Evolutionary conservation across 495 filamentous ascomycete genomes (phyloP), one percentile per base, ranked within the genome.

Genomic region (Pseudotulostoma volvatum): DNA sequence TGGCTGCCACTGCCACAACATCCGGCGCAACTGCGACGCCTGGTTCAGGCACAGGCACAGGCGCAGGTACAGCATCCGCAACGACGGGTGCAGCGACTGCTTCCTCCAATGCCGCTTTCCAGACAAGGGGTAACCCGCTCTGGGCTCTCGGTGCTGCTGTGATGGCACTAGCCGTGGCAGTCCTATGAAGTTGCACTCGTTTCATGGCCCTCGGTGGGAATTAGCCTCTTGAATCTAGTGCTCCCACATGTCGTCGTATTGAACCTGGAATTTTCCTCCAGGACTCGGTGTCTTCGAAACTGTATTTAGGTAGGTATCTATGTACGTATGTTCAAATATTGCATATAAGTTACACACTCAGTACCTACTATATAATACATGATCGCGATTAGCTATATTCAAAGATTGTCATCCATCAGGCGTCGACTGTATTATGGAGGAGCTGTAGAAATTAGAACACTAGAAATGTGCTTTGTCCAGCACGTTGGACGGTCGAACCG

Each of bases 131-230:
- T 7, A 38, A 40, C 30, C 36, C 43, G 36, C 34, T 39, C 21
- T 18, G 36, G 20, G 32, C 33, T 45, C 16, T 33, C 41, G 51
- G 47, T 1, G 51, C 45, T 28, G 45, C 41, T 46, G 48, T 39
- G 25, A 37, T 50, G 21, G 51, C 47, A 0, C 16, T 51, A 33
- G 38, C 41, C 13, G 45, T 34, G 30, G 45, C 43, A 18, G 33
- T 23, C 20, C 14, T 41, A 34, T 41, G 36, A 33, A 16, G 18
- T 4, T 19, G 23, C 11, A 11, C 5, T 28, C 5, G 23, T 11
- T 28, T 28, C 11, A 28, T 28, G 23, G 11, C 23, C 5, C 23
- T 28, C 23, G 5, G 23, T 28, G 23, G n/a, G n/a, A n/a, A n/a
- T n/a, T n/a, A n/a, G n/a, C n/a, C n/a, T n/a, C n/a, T n/a, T n/a